Conservation (phyloP, 2,329 filamentous ascomycete genomes). For the Pseudocercospora ulei region DNA sequence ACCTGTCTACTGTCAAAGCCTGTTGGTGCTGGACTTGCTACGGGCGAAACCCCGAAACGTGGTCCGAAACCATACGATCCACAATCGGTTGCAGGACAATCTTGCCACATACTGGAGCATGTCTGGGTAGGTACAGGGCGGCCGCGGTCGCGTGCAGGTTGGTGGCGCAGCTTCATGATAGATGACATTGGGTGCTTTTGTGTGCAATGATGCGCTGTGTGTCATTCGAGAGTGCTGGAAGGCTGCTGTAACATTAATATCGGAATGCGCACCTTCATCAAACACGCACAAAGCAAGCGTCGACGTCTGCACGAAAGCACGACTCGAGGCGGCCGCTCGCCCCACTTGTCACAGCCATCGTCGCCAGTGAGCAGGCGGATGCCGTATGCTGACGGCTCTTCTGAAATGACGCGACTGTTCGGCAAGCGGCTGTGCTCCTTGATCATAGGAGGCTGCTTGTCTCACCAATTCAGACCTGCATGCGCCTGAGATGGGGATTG, state of each 20-base stretch:
- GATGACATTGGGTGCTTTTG: constrained; percentile 54
- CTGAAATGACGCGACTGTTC: constrained; percentile 35
- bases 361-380: constrained; percentile 56
- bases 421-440: constrained; percentile 41
- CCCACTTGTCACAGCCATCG: constrained; percentile 66
- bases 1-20: too few species aligned
- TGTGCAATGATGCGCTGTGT: constrained; percentile 62
- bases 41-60: too few species aligned
- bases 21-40: too few species aligned
- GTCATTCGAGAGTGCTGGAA: constrained; percentile 1
- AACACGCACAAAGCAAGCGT: constrained; percentile 62
- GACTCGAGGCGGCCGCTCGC: constrained; percentile 47
- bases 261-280: constrained; percentile 57
- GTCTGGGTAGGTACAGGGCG: constrained; percentile 48
- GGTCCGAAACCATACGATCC: too few species aligned
- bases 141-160: constrained; percentile 36
- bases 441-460: too few species aligned
- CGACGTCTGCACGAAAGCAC: constrained; percentile 61
- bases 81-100: too few species aligned
- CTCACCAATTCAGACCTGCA: too few species aligned
- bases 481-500: too few species aligned
- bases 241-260: not conserved
- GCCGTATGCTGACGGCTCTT: constrained; percentile 42
- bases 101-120: too few species aligned
- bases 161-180: constrained; percentile 67